These are phyloP conservation scores for Vigna hirtella DNA, from an alignment of 306 rosid genomes.

Conservation along the genomic window DNA sequence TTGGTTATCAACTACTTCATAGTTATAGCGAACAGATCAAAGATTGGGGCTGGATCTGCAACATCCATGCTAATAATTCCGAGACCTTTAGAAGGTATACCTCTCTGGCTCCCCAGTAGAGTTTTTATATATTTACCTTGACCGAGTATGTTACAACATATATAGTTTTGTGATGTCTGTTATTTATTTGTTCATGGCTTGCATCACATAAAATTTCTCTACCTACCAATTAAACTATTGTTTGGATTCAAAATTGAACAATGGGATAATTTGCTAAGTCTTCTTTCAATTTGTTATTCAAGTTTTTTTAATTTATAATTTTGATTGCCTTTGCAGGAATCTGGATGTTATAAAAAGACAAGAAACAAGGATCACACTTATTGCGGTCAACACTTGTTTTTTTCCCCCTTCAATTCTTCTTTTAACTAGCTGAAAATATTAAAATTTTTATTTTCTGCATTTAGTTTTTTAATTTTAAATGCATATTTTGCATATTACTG, in stretches of 20 bases:
- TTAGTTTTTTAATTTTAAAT: constrained; percentile 6
- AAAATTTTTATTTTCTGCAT: constrained; percentile 2
- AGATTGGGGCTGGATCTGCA: constrained; percentile 98
- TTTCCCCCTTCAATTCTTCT: constrained; percentile 4
- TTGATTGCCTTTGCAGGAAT: constrained; percentile 64
- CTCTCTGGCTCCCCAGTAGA: constrained; percentile 15
- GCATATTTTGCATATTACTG: constrained; percentile 28
- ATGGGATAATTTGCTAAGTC: not conserved
- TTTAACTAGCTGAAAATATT: constrained; percentile 10
- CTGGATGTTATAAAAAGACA: constrained; percentile 76
- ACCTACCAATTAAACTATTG: constrained; percentile 15
- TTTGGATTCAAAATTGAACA: constrained; percentile 34
- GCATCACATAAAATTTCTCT: constrained; percentile 12
- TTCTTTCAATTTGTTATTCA: constrained; percentile 6
- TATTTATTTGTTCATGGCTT: constrained; percentile 6
- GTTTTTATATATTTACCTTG: constrained; percentile 29
- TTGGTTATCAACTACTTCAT: constrained; percentile 80
- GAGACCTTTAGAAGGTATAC: constrained; percentile 75
- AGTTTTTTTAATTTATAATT: constrained; percentile 39
- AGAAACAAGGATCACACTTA: constrained; percentile 61
- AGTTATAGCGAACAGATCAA: constrained; percentile 67
- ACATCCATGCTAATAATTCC: constrained; percentile 66
- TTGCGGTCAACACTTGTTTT: constrained; percentile 60
- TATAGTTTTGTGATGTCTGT: constrained; percentile 18
- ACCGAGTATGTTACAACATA: constrained; percentile 16